Percentiles rank a stretch among this genome's conserved stretches.
Conservation (phyloP, 176 grass and related monocot species). For the Avena sativa region DNA sequence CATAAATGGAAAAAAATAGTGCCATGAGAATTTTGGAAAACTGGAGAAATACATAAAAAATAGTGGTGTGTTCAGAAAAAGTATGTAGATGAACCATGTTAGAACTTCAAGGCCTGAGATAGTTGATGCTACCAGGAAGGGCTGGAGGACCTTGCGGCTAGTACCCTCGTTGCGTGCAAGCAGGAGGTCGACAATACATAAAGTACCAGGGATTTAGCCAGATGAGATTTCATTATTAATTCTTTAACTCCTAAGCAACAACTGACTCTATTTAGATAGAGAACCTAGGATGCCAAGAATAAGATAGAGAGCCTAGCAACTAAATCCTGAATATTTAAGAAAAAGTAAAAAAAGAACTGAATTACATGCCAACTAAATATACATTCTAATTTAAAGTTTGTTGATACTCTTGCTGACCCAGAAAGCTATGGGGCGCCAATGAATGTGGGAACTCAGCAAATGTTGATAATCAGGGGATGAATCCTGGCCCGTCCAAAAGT, state of each 20-base stretch:
- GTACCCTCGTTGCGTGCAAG: not conserved
- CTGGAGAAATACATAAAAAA: not conserved
- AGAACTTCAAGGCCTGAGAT: not conserved
- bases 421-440: not conserved
- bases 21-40: not conserved
- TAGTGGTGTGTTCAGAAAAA: not conserved
- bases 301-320: not conserved
- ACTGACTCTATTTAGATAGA: not conserved
- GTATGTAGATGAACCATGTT: not conserved
- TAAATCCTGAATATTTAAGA: not conserved
- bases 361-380: not conserved
- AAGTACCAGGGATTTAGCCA: constrained; percentile 2
- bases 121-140: not conserved
- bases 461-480: not conserved
- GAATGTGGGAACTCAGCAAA: not conserved
- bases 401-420: not conserved
- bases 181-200: not conserved
- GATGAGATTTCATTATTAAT: constrained; percentile 13
- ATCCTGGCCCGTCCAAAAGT: no score
- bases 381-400: not conserved
- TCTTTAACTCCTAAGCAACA: constrained; percentile 5
- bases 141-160: not conserved
- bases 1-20: not conserved
- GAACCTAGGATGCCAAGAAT: not conserved
- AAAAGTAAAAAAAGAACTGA: not conserved